Evolutionary conservation across 768 basidiomycete species (phyloP).

Genomic region (Phlegmacium glaucopus): DNA sequence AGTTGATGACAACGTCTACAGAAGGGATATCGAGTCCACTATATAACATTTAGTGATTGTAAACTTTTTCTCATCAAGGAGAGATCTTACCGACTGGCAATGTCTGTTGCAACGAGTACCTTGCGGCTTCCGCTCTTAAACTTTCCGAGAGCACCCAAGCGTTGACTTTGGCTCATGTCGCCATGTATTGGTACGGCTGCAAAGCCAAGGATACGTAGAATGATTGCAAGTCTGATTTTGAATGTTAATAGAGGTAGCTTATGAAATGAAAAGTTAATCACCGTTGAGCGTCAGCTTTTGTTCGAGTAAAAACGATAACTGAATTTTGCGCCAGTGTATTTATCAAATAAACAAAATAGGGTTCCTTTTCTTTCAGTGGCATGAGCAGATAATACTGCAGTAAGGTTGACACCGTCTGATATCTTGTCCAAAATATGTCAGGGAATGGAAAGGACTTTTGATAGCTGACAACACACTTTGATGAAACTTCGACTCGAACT

Average conservation of each 20-base stretch:
- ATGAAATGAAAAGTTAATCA: constrained; percentile 22
- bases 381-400: constrained; percentile 95
- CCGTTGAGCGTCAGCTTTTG: constrained; percentile 90
- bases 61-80: not conserved
- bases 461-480: constrained; percentile 59
- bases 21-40: constrained; percentile 95
- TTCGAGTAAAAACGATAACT: constrained; percentile 94
- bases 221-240: constrained; percentile 63
- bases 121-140: constrained; percentile 94
- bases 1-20: constrained; percentile 97
- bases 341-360: constrained; percentile 82
- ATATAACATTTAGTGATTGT: constrained; percentile 1
- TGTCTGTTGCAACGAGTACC: constrained; percentile 93
- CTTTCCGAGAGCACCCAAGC: constrained; percentile 89
- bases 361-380: constrained; percentile 89
- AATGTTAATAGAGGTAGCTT: not conserved
- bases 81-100: constrained; percentile 77
- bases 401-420: constrained; percentile 93
- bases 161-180: constrained; percentile 89
- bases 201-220: constrained; percentile 88
- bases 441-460: not conserved
- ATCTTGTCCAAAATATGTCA: constrained; percentile 45
- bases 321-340: constrained; percentile 90
- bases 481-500: constrained; percentile 88
- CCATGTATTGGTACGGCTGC: constrained; percentile 96